Conservation (phyloP, 116 monocot genomes). For the Zostera marina region DNA sequence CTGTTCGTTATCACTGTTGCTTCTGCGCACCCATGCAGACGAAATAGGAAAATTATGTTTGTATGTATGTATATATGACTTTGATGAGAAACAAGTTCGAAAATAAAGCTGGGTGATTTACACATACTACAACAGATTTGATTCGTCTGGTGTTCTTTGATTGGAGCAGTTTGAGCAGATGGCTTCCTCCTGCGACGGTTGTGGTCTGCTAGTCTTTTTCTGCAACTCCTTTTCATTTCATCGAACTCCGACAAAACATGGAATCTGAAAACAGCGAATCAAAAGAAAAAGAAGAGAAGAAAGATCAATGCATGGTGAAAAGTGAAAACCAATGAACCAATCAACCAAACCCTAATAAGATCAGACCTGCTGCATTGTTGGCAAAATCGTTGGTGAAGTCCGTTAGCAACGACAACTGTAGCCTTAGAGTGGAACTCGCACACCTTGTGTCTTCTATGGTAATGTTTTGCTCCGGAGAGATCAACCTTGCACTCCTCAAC, state of each 20-base stretch:
- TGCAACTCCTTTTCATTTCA: constrained; percentile 47
- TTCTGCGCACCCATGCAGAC: too few species aligned
- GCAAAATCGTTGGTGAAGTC: constrained; percentile 36
- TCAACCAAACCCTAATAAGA: too few species aligned
- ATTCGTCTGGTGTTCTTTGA: too few species aligned
- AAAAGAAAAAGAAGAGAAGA: too few species aligned
- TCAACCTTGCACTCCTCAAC: constrained; percentile 44
- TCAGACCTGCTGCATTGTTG: constrained; percentile 74
- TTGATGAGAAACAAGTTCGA: too few species aligned
- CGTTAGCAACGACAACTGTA: constrained; percentile 21
- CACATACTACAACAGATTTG: too few species aligned
- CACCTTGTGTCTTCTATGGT: constrained; percentile 47
- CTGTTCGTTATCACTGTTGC: too few species aligned
- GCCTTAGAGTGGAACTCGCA: constrained; percentile 58
- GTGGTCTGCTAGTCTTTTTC: constrained; percentile 42
- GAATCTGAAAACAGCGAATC: constrained; percentile 24
- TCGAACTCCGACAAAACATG: constrained; percentile 52
- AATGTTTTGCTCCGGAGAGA: constrained; percentile 33
- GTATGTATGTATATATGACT: too few species aligned
- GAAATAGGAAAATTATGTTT: too few species aligned
- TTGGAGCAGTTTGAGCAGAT: not conserved
- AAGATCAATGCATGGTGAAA: too few species aligned
- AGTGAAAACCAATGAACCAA: too few species aligned
- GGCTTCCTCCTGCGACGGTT: constrained; percentile 50
- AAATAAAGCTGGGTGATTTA: too few species aligned